Conservation (phyloP, 2,329 filamentous ascomycete genomes). For the Ophiostoma sp. region DNA sequence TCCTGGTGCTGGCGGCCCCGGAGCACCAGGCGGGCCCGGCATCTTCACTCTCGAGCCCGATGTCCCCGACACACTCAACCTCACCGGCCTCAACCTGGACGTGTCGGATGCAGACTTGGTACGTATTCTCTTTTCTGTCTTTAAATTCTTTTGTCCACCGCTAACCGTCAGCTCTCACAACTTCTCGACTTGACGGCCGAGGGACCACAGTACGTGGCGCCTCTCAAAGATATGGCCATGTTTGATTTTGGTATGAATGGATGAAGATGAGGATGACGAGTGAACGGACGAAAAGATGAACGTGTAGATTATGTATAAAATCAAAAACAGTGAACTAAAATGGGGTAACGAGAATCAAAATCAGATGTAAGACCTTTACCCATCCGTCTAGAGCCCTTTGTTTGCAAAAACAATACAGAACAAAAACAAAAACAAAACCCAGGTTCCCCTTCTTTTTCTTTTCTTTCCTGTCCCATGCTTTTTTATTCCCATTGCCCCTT, state of each 20-base stretch:
- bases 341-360: too few species aligned
- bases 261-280: not conserved
- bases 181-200: conserved; percentile 1
- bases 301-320: not conserved
- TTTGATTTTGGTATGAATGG: conserved; percentile 13
- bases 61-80: conserved; percentile 1
- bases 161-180: conserved; percentile 4
- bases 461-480: not conserved
- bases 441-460: not conserved
- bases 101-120: conserved; percentile 14
- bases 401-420: not conserved
- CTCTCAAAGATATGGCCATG: conserved; percentile 17
- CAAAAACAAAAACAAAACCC: too few species aligned
- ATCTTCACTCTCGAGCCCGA: not conserved
- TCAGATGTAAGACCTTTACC: not conserved
- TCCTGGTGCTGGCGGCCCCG: not conserved
- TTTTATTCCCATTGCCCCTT: not conserved
- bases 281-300: not conserved
- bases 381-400: not conserved
- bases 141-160: not conserved
- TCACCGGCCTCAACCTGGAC: conserved; percentile 6
- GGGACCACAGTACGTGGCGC: conserved; percentile 2
- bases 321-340: too few species aligned
- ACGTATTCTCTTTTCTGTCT: not conserved
- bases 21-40: not conserved